Conservation (phyloP, 345 rosid species). For the Lagerstroemia speciosa region DNA sequence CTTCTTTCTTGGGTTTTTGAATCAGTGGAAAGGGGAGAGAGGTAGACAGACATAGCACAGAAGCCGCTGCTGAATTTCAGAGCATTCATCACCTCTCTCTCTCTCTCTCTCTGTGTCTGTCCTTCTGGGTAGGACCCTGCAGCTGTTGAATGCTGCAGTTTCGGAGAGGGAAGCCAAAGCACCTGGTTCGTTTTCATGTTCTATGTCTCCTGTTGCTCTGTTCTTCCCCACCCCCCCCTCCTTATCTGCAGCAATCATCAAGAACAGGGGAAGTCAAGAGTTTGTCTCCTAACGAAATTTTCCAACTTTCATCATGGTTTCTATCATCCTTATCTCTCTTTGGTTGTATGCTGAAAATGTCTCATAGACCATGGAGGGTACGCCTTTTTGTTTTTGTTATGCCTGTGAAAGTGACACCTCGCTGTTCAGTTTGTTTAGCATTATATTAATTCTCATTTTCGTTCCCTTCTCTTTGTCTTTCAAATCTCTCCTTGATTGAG, state of each 20-base stretch:
- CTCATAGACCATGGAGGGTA: neutral
- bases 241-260: neutral
- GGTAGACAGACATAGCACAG: neutral
- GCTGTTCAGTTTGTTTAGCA: neutral
- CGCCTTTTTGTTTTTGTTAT: neutral
- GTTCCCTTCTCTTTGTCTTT: neutral
- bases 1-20: neutral
- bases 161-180: conserved; percentile 6
- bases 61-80: neutral
- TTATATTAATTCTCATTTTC: conserved; percentile 1
- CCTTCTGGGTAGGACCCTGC: neutral
- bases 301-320: neutral
- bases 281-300: neutral
- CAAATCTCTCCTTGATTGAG: neutral
- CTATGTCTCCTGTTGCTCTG: neutral
- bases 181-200: neutral
- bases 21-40: neutral
- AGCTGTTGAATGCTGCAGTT: conserved; percentile 5
- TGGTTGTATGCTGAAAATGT: neutral
- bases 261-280: neutral
- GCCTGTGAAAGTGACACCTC: neutral
- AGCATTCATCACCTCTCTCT: neutral
- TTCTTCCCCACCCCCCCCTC: neutral
- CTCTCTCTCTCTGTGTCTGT: neutral
- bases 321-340: neutral